phyloP scores from a whole-genome alignment of 2,329 filamentous ascomycete species.

The Phyllosticta citribraziliensis region DNA sequence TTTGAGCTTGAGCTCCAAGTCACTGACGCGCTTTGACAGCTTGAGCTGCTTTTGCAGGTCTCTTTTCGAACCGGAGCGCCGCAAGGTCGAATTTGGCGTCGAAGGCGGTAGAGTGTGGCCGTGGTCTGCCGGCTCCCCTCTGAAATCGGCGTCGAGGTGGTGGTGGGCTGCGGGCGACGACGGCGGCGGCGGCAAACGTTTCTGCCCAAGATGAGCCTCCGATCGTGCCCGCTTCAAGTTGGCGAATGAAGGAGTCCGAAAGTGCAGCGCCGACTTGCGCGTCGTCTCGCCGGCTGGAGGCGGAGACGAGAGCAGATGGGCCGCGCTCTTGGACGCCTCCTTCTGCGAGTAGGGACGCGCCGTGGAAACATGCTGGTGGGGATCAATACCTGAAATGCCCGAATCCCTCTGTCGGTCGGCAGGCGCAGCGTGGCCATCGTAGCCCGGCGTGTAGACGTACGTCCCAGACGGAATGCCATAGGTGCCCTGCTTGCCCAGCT shows the following conservation, averaged over 20 bases:
- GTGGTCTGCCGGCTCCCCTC: slow-evolving; percentile 9
- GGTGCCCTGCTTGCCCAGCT: slow-evolving; percentile 24
- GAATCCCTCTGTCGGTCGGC: slow-evolving; percentile 10
- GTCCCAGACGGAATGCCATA: slow-evolving; percentile 16
- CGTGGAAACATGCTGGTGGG: background rate
- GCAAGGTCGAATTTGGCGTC: slow-evolving; percentile 20
- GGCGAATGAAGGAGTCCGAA: slow-evolving; percentile 9
- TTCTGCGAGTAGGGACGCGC: slow-evolving; percentile 6
- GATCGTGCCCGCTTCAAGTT: slow-evolving; percentile 7
- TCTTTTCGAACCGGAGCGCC: slow-evolving; percentile 43
- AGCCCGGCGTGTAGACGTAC: slow-evolving; percentile 4
- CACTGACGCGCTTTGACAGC: slow-evolving; percentile 49
- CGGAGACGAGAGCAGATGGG: slow-evolving; percentile 5
- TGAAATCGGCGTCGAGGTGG: slow-evolving; percentile 3
- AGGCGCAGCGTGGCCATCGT: slow-evolving; percentile 7
- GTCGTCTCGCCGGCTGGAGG: background rate
- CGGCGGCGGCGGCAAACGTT: slow-evolving; percentile 8
- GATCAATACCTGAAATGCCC: slow-evolving; percentile 10
- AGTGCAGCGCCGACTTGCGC: slow-evolving; percentile 11
- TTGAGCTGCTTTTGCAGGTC: slow-evolving; percentile 49
- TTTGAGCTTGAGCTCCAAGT: slow-evolving; percentile 49
- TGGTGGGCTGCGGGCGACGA: background rate
- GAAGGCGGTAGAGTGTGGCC: background rate
- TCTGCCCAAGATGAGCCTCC: slow-evolving; percentile 10
- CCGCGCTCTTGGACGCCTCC: slow-evolving; percentile 3